phyloP scores from a whole-genome alignment of 768 basidiomycete species.

The Tricholoma hemisulphureum region DNA sequence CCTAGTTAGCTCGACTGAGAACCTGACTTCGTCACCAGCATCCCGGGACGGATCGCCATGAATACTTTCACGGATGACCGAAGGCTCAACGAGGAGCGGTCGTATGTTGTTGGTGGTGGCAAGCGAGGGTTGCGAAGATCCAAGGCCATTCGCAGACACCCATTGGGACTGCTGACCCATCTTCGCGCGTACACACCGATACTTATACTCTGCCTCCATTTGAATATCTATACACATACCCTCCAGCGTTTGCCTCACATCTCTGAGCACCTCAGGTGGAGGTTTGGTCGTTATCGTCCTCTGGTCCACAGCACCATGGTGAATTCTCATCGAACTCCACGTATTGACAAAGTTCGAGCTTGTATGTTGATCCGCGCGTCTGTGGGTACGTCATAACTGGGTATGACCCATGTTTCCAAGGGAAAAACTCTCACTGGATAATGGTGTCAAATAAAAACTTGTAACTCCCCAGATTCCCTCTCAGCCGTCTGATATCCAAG shows the following conservation, averaged over 20 bases:
- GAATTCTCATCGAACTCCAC: conserved; percentile 65
- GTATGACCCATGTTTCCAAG: background rate
- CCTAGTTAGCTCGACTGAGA: conserved; percentile 91
- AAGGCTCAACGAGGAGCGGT: conserved; percentile 43
- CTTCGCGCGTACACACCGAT: conserved; percentile 80
- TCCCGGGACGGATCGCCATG: conserved; percentile 84
- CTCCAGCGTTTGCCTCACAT: conserved; percentile 75
- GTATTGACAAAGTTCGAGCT: conserved; percentile 29
- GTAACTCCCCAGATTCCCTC: conserved; percentile 92
- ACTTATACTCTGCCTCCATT: conserved; percentile 87
- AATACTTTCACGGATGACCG: conserved; percentile 45
- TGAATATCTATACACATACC: conserved; percentile 90
- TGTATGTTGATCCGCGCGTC: conserved; percentile 43
- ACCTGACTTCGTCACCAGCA: conserved; percentile 94
- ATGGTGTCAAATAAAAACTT: conserved; percentile 86
- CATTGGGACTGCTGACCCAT: conserved; percentile 92
- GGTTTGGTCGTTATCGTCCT: conserved; percentile 80
- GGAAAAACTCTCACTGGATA: conserved; percentile 64
- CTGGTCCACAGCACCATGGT: conserved; percentile 91
- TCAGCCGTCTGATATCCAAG: conserved; percentile 87
- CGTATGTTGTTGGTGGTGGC: conserved; percentile 52
- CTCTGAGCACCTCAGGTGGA: conserved; percentile 85
- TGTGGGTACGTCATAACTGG: conserved; percentile 18
- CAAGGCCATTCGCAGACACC: conserved; percentile 45
- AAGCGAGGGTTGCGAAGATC: conserved; percentile 40